Base-by-base conservation (phyloP, 2,329 filamentous ascomycete genomes). In the Eurotiales sp. region DNA sequence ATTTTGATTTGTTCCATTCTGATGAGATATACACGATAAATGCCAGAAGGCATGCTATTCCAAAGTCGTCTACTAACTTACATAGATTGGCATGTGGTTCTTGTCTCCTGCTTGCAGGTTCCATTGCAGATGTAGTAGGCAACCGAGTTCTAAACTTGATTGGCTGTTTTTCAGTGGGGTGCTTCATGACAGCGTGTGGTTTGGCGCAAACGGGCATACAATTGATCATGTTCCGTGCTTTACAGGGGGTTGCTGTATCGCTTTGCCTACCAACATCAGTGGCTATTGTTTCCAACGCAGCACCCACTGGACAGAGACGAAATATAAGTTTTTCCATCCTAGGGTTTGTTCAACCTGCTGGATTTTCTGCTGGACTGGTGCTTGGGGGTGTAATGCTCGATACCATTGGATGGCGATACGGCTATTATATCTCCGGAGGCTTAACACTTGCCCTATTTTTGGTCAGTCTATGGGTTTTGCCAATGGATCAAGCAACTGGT, bases 251-350 rank as follows among this genome's bases (percentile, higher is more conserved):
- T 25, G 72, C 72, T 0, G 63, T 74, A 3, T 72, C 73, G 2
- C 66, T 77, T 34, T 74, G 70, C 50, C 60, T 78, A 7, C 74
- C 77, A 0, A 70, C 71, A 1, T 71, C 73, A 0, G 73, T 78
- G 0, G 70, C 67, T 42, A 71, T 79, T 41, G 73, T 79, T 45
- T 74, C 76, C 0, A 66, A 61, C 17, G 72, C 70, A 2, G 72
- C 77, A 21, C 71, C 70, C 1, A 60, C 64, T 25, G 76, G 75
- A 14, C 71, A 69, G 40, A 59, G 65, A 30, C 66, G 77, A 11
- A 78, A 80, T 54, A 67, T 78, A 23, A 77, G 72, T 1, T 79
- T 80, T 57, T 73, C 75, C 0, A 68, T 69, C 8, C 67, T 79
- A 54, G 77, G 77, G 1, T 68, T 70, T 22, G 71, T 71, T 12